Evolutionary conservation across 345 rosid genomes (phyloP).

Genomic region (Citrus cavaleriei): DNA sequence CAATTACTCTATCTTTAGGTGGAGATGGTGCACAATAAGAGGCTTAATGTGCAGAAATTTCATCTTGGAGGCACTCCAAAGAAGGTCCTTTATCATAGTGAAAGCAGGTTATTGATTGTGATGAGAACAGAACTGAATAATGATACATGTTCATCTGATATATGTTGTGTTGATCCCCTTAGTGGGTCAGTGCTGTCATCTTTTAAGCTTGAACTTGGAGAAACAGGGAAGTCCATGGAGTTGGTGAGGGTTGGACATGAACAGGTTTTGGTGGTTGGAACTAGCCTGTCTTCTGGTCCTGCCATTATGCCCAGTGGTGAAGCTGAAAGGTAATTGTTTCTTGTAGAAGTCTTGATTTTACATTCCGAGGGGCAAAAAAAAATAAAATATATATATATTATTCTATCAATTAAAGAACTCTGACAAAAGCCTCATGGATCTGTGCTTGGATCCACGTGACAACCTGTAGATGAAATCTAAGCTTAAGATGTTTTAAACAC

Average conservation of each 20-base stretch:
- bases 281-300: constrained; percentile 85
- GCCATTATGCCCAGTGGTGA: constrained; percentile 97
- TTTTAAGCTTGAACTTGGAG: constrained; percentile 72
- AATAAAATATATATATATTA: no score
- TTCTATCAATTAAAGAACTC: neutral
- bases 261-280: constrained; percentile 82
- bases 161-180: constrained; percentile 84
- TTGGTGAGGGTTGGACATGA: constrained; percentile 80
- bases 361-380: neutral
- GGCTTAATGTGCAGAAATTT: constrained; percentile 92
- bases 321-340: constrained; percentile 77
- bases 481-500: neutral
- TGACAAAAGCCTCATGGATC: neutral
- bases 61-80: constrained; percentile 93
- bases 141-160: constrained; percentile 66
- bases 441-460: neutral
- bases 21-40: constrained; percentile 87
- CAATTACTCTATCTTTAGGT: constrained; percentile 45
- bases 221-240: constrained; percentile 93
- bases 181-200: constrained; percentile 72
- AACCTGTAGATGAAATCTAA: neutral
- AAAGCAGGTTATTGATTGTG: constrained; percentile 79
- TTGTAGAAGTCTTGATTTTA: neutral
- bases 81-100: constrained; percentile 85
- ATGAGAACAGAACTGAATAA: constrained; percentile 82